These are phyloP conservation scores for Teunomyces barrocoloradensis DNA, from an alignment of 805 yeast species.

Conservation along the genomic window DNA sequence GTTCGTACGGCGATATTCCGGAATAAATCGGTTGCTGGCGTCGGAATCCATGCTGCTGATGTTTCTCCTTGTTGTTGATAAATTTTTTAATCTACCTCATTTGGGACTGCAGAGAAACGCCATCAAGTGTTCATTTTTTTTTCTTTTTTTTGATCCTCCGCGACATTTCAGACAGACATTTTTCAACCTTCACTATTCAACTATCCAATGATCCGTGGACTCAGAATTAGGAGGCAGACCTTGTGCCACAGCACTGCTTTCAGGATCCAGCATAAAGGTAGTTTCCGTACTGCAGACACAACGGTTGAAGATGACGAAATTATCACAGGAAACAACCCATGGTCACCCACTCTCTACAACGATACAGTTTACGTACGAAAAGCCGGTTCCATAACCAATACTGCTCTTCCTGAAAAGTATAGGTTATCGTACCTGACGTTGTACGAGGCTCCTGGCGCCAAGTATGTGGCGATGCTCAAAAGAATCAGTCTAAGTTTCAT, in stretches of 20 bases:
- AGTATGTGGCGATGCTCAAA: conserved; percentile 61
- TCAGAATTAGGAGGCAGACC: conserved; percentile 1
- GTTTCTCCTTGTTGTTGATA: conserved; percentile 4
- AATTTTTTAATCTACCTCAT: conserved; percentile 1
- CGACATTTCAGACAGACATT: background rate
- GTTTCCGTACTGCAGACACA: conserved; percentile 27
- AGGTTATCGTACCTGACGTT: conserved; percentile 60
- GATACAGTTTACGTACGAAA: conserved; percentile 44
- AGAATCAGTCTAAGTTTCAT: conserved; percentile 62
- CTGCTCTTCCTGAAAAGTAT: conserved; percentile 49
- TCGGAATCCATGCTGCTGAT: conserved; percentile 62
- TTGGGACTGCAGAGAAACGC: background rate
- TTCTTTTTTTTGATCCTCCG: too few relatives aligned
- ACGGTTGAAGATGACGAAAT: conserved; percentile 43
- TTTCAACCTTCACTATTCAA: too few relatives aligned
- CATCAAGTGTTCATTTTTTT: background rate
- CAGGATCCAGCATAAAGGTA: conserved; percentile 15
- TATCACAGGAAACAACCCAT: conserved; percentile 41
- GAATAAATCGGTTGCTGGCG: conserved; percentile 79
- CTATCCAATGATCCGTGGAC: background rate
- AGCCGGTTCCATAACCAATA: conserved; percentile 39
- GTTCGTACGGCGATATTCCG: conserved; percentile 95
- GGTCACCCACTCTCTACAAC: conserved; percentile 44
- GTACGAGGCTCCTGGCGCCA: conserved; percentile 61
- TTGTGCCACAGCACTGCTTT: background rate